These are phyloP conservation scores for Exidia glandulosa DNA, from an alignment of 768 basidiomycete species.

Conservation along the genomic window DNA sequence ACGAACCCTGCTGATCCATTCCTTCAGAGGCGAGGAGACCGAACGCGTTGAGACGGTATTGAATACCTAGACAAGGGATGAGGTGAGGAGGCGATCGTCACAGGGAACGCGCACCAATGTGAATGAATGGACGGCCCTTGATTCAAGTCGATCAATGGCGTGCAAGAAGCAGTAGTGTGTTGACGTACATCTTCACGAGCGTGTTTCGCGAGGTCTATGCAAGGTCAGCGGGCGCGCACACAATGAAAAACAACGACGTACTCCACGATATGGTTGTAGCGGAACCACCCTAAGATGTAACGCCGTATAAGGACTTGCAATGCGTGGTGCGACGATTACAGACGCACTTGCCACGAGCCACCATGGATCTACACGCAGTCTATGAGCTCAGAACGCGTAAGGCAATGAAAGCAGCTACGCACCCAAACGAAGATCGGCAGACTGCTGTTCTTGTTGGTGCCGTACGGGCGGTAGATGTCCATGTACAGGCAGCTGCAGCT, in stretches of 20 bases:
- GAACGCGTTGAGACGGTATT: slow-evolving; percentile 39
- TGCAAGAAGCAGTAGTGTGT: too few relatives aligned
- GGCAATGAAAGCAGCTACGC: background rate
- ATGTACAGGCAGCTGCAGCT: too few relatives aligned
- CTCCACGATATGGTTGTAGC: background rate
- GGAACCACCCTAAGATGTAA: background rate
- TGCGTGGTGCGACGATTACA: background rate
- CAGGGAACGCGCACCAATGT: too few relatives aligned
- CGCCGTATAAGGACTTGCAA: background rate
- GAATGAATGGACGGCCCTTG: background rate
- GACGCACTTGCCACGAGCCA: background rate
- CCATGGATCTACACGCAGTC: background rate
- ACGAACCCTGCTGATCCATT: slow-evolving; percentile 22
- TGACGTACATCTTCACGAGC: background rate
- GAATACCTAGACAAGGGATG: too few relatives aligned
- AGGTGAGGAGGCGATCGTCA: too few relatives aligned
- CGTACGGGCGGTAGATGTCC: background rate
- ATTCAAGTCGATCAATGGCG: background rate
- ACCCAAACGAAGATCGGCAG: background rate
- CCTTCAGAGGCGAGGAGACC: slow-evolving; percentile 35
- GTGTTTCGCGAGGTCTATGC: background rate
- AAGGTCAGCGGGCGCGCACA: too few relatives aligned
- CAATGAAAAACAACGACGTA: background rate
- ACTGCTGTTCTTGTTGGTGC: background rate
- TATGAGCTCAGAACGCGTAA: too few relatives aligned